phyloP scores from a whole-genome alignment of 31 red algal genomes.

The Odonthalia washingtoniensis region DNA sequence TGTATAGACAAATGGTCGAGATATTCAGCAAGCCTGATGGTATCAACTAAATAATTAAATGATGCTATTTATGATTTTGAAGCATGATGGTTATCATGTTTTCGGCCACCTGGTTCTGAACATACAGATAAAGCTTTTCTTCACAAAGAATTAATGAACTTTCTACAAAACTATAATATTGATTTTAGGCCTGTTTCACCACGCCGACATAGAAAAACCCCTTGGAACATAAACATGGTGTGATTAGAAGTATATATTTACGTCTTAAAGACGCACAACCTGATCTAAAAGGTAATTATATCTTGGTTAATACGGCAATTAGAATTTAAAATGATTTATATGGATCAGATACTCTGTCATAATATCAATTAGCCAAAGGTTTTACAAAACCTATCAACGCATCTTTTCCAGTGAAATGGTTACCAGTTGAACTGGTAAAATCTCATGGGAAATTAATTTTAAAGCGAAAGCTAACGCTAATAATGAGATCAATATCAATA shows the following conservation, averaged over 20 bases:
- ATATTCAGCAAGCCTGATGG: not conserved
- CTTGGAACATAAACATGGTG: not conserved
- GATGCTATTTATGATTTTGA: not conserved
- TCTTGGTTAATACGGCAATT: not conserved
- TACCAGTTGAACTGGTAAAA: not conserved
- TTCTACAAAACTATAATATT: not conserved
- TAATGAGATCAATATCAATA: not conserved
- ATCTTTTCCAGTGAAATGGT: not conserved
- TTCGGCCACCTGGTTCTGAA: not conserved
- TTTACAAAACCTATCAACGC: not conserved
- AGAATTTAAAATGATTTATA: not conserved
- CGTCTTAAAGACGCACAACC: not conserved
- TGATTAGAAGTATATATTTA: conserved; percentile 12
- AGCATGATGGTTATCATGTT: not conserved
- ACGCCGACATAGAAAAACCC: conserved; percentile 18
- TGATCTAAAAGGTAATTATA: not conserved
- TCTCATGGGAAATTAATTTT: not conserved
- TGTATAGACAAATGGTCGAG: not conserved
- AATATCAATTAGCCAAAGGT: not conserved
- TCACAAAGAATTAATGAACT: not conserved
- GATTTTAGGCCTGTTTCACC: not conserved
- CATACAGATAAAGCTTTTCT: not conserved
- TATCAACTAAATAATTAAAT: not conserved
- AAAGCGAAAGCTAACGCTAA: not conserved
- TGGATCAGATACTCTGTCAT: not conserved